These are phyloP conservation scores for Phytophthora pseudosyringae DNA, from an alignment of 352 stramenopile species.

Conservation along the genomic window DNA sequence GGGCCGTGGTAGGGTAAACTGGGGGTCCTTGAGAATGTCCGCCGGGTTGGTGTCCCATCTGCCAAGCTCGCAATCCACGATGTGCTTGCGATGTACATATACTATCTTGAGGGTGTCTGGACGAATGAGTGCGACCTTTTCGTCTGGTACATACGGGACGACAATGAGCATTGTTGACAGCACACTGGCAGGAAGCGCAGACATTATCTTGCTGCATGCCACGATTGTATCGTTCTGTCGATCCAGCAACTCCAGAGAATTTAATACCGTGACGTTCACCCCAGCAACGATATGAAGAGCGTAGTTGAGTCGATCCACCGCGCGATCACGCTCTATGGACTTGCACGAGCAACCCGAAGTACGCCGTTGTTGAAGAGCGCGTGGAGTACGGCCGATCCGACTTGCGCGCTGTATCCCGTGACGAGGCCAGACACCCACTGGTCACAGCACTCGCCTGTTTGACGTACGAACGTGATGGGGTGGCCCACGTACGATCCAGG, in stretches of 20 bases:
- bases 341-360: too few species aligned
- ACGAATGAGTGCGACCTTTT: too few species aligned
- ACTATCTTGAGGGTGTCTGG: too few species aligned
- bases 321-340: background rate
- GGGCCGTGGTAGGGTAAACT: too few species aligned
- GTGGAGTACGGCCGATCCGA: too few species aligned
- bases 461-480: background rate
- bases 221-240: background rate
- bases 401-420: background rate
- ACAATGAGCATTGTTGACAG: constrained; percentile 6
- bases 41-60: too few species aligned
- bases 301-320: background rate
- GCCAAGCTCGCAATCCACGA: too few species aligned
- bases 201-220: constrained; percentile 1
- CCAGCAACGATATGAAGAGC: background rate
- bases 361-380: background rate
- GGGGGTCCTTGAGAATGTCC: too few species aligned
- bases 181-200: constrained; percentile 1
- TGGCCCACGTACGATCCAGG: background rate
- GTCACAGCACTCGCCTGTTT: background rate
- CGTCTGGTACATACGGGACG: background rate
- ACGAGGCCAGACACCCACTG: constrained; percentile 4
- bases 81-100: too few species aligned
- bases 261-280: background rate
- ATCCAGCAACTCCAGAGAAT: background rate